Percentiles rank a stretch among this genome's conserved stretches.
phyloP scores from a whole-genome alignment of 2,329 filamentous ascomycete species.

The Neonectria punicea region DNA sequence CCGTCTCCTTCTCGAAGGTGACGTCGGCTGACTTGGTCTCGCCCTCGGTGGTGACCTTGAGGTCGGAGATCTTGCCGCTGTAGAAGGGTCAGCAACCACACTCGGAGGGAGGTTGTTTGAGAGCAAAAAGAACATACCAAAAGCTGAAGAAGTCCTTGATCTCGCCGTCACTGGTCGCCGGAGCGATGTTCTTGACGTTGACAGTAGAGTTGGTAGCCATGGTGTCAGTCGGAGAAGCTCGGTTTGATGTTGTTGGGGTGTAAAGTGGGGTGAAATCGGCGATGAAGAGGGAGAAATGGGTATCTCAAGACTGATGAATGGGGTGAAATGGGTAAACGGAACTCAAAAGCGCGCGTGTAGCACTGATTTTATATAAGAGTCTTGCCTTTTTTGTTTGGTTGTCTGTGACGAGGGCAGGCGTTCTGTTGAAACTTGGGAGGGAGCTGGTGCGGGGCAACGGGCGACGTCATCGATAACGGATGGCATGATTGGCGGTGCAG shows the following conservation, averaged over 20 bases:
- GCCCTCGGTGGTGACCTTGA: slow-evolving; percentile 78
- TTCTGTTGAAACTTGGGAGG: slow-evolving; percentile 30
- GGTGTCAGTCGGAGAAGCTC: slow-evolving; percentile 39
- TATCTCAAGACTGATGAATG: slow-evolving; percentile 9
- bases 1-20: slow-evolving; percentile 95
- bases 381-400: slow-evolving; percentile 6
- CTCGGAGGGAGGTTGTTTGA: not conserved
- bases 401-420: slow-evolving; percentile 16
- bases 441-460: slow-evolving; percentile 43
- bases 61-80: slow-evolving; percentile 89
- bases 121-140: slow-evolving; percentile 65
- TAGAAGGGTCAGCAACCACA: slow-evolving; percentile 29
- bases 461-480: slow-evolving; percentile 43
- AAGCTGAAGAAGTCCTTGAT: slow-evolving; percentile 98
- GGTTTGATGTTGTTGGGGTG: slow-evolving; percentile 6
- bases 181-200: slow-evolving; percentile 88
- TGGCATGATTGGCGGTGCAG: slow-evolving; percentile 39
- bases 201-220: slow-evolving; percentile 75
- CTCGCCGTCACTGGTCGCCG: slow-evolving; percentile 86
- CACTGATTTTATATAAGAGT: slow-evolving; percentile 19
- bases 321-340: not conserved
- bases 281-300: not conserved
- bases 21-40: slow-evolving; percentile 87
- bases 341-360: not conserved
- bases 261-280: not conserved